phyloP scores from a whole-genome alignment of 148 eudicot species.

The Chenopodium quinoa region DNA sequence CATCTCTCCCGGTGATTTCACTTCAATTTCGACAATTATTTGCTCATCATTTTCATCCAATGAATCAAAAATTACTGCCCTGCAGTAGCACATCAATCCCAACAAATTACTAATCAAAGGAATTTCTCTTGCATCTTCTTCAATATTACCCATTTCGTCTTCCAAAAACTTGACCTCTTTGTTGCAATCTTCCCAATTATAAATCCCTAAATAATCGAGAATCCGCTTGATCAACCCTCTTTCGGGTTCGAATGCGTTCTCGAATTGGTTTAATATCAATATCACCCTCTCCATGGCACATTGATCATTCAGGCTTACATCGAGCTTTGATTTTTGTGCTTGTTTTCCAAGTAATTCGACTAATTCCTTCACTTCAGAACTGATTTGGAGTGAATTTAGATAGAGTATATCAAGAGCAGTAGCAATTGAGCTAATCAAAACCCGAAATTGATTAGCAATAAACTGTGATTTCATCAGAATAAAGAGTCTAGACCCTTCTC shows the following conservation, averaged over 20 bases:
- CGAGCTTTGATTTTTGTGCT: slow-evolving; percentile 45
- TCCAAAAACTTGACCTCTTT: slow-evolving; percentile 62
- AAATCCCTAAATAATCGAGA: slow-evolving; percentile 47
- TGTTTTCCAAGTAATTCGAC: slow-evolving; percentile 53
- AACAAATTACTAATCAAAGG: slow-evolving; percentile 45
- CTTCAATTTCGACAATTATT: slow-evolving; percentile 16
- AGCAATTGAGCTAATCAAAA: slow-evolving; percentile 36
- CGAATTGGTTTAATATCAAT: slow-evolving; percentile 57
- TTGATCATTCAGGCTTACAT: slow-evolving; percentile 46
- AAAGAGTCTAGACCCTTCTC: slow-evolving; percentile 47
- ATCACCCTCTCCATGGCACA: slow-evolving; percentile 50
- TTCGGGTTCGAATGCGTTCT: slow-evolving; percentile 61
- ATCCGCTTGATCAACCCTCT: slow-evolving; percentile 40
- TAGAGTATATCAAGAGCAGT: slow-evolving; percentile 59
- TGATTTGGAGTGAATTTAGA: slow-evolving; percentile 29
- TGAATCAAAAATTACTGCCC: slow-evolving; percentile 58
- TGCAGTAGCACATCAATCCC: slow-evolving; percentile 72
- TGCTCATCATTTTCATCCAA: slow-evolving; percentile 15
- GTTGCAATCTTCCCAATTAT: slow-evolving; percentile 57
- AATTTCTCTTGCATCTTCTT: slow-evolving; percentile 42
- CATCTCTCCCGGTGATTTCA: slow-evolving; percentile 26
- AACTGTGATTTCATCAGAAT: slow-evolving; percentile 52
- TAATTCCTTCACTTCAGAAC: slow-evolving; percentile 55
- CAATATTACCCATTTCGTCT: slow-evolving; percentile 39
- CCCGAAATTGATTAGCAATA: slow-evolving; percentile 44